These are phyloP conservation scores for Ceratobasidium sp. DNA, from an alignment of 1,284 basidiomycete species.

Conservation along the genomic window DNA sequence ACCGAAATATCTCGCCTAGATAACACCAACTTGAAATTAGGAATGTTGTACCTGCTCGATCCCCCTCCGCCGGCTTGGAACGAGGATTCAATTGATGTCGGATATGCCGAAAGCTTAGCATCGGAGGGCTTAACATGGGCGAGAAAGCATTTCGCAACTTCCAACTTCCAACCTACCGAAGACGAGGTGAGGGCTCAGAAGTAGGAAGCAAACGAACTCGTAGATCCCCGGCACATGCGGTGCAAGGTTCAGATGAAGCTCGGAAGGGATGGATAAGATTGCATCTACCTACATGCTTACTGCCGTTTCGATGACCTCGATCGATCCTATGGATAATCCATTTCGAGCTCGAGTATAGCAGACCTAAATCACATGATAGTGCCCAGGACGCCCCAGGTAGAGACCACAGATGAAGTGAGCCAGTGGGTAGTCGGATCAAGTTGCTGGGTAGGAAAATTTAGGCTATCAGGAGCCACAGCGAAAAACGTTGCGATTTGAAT, in stretches of 20 bases:
- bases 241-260: slow-evolving; percentile 21
- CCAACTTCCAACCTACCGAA: slow-evolving; percentile 35
- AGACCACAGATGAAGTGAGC: background rate
- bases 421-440: background rate
- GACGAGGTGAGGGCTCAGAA: slow-evolving; percentile 33
- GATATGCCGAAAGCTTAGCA: slow-evolving; percentile 8
- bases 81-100: slow-evolving; percentile 24
- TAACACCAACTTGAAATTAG: background rate
- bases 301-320: slow-evolving; percentile 17
- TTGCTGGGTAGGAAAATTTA: background rate
- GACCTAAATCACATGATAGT: background rate
- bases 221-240: slow-evolving; percentile 34
- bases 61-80: slow-evolving; percentile 12
- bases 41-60: background rate
- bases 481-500: background rate
- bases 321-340: background rate
- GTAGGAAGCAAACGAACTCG: slow-evolving; percentile 6
- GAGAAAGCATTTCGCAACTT: background rate
- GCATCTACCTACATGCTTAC: background rate
- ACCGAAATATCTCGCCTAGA: background rate
- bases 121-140: background rate
- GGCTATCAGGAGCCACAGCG: background rate
- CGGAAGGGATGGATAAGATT: slow-evolving; percentile 12
- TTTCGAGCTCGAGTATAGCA: background rate
- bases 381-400: background rate